These are phyloP conservation scores for Globisporangium ultimum DNA, from an alignment of 352 stramenopile species.

Conservation along the genomic window DNA sequence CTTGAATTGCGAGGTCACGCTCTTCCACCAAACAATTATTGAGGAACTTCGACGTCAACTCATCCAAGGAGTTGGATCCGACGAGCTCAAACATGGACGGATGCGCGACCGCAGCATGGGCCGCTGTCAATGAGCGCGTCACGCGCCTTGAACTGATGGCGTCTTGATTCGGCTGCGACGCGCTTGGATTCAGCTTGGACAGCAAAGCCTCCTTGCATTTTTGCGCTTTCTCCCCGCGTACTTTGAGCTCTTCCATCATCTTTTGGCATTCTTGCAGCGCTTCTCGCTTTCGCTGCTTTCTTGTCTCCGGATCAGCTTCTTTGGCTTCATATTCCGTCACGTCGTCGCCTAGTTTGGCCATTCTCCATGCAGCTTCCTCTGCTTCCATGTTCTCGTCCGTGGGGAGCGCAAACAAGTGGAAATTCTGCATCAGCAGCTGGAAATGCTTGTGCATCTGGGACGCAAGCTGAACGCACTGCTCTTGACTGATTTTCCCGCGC, in stretches of 20 bases:
- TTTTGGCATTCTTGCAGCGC: slow-evolving; percentile 31
- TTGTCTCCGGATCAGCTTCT: slow-evolving; percentile 1
- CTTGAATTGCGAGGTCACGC: slow-evolving; percentile 45
- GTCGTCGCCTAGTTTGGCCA: slow-evolving; percentile 4
- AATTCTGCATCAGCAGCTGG: slow-evolving; percentile 74
- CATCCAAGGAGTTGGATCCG: slow-evolving; percentile 51
- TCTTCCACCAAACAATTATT: slow-evolving; percentile 43
- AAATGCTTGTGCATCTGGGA: slow-evolving; percentile 89
- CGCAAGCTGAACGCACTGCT: slow-evolving; percentile 76
- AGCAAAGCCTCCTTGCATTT: slow-evolving; percentile 63
- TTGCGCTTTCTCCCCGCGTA: slow-evolving; percentile 56
- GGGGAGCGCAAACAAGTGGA: slow-evolving; percentile 38
- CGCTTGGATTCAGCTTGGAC: slow-evolving; percentile 47
- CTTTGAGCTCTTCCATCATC: slow-evolving; percentile 71
- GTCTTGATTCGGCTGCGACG: slow-evolving; percentile 7
- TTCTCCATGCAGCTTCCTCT: neutral
- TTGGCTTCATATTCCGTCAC: neutral
- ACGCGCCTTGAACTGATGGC: slow-evolving; percentile 45
- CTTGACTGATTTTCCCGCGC: slow-evolving; percentile 42
- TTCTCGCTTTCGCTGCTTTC: neutral
- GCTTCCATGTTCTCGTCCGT: slow-evolving; percentile 7
- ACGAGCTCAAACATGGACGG: slow-evolving; percentile 88
- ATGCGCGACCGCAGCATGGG: slow-evolving; percentile 72
- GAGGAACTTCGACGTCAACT: slow-evolving; percentile 46
- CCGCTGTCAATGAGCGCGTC: slow-evolving; percentile 73